A percentile compares a stretch with the other conserved stretches of the same genome.
Conservation (phyloP, 2,329 filamentous ascomycete species). For the Aspergillus neoniger region DNA sequence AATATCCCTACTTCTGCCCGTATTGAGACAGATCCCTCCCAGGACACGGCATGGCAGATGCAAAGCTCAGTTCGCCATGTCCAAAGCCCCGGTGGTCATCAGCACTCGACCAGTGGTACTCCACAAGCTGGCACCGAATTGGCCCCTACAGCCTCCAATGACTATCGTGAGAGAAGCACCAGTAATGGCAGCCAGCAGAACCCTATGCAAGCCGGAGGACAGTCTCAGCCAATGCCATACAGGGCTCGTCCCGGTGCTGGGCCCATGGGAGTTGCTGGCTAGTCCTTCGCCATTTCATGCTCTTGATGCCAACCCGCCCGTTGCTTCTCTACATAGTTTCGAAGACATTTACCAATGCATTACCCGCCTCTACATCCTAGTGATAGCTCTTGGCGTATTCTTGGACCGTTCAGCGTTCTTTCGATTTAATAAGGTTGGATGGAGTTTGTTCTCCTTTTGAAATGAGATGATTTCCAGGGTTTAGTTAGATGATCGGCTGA, state of each 20-base stretch:
- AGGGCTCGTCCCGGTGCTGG: slow-evolving; percentile 39
- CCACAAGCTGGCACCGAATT: slow-evolving; percentile 30
- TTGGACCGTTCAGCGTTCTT: slow-evolving; percentile 34
- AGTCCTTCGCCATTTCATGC: slow-evolving; percentile 18
- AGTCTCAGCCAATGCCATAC: slow-evolving; percentile 39
- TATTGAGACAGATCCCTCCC: slow-evolving; percentile 84
- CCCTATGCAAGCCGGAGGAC: slow-evolving; percentile 29
- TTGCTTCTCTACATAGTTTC: slow-evolving; percentile 18
- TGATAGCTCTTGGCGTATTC: slow-evolving; percentile 20
- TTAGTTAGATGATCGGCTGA: slow-evolving; percentile 14
- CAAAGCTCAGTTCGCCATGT: slow-evolving; percentile 83
- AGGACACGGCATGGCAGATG: slow-evolving; percentile 70
- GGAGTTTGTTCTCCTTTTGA: slow-evolving; percentile 29
- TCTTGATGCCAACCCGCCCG: slow-evolving; percentile 12
- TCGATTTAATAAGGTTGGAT: slow-evolving; percentile 31
- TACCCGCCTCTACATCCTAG: slow-evolving; percentile 7
- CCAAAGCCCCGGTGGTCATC: slow-evolving; percentile 45
- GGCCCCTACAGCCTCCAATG: slow-evolving; percentile 26
- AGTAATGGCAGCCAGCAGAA: slow-evolving; percentile 38
- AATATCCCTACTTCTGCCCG: slow-evolving; percentile 56
- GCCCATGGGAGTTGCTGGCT: slow-evolving; percentile 44
- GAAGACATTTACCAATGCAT: slow-evolving; percentile 13
- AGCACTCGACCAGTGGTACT: slow-evolving; percentile 32
- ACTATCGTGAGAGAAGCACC: slow-evolving; percentile 38
- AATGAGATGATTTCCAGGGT: slow-evolving; percentile 26